Evolutionary conservation across 2,329 filamentous ascomycete species (phyloP).

Genomic region (Fusarium austroafricanum): DNA sequence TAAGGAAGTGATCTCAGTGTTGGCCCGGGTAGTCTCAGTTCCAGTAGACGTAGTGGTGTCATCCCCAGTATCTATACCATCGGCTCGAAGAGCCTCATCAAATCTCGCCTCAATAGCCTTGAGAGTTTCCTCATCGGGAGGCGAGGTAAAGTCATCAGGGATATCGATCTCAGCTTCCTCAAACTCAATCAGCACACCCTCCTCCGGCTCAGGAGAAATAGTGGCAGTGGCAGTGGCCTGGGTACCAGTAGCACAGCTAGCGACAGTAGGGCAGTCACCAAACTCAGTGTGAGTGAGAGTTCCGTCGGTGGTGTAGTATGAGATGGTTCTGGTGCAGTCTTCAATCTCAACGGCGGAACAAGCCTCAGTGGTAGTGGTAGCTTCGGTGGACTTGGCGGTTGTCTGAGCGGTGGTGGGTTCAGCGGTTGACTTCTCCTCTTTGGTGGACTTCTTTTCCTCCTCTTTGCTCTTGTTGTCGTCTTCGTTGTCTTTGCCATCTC

Average conservation of each 20-base stretch:
- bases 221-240: constrained; percentile 11
- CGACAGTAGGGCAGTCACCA: constrained; percentile 7
- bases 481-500: not conserved
- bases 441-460: constrained; percentile 12
- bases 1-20: not conserved
- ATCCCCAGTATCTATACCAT: not conserved
- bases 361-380: constrained; percentile 7
- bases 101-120: not conserved
- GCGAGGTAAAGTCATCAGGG: not conserved
- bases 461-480: not conserved
- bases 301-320: constrained; percentile 8
- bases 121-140: not conserved
- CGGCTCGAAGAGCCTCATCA: not conserved
- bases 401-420: not conserved
- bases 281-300: constrained; percentile 15
- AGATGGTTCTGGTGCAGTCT: constrained; percentile 14
- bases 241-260: constrained; percentile 18
- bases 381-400: constrained; percentile 7
- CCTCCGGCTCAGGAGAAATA: not conserved
- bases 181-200: not conserved
- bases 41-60: not conserved
- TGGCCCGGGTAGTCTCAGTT: not conserved
- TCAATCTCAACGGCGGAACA: constrained; percentile 16
- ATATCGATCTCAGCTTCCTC: constrained; percentile 8
- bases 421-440: not conserved